Evolutionary conservation across 1,284 basidiomycete species (phyloP).

Genomic region (Fomitopsis schrenkii): DNA sequence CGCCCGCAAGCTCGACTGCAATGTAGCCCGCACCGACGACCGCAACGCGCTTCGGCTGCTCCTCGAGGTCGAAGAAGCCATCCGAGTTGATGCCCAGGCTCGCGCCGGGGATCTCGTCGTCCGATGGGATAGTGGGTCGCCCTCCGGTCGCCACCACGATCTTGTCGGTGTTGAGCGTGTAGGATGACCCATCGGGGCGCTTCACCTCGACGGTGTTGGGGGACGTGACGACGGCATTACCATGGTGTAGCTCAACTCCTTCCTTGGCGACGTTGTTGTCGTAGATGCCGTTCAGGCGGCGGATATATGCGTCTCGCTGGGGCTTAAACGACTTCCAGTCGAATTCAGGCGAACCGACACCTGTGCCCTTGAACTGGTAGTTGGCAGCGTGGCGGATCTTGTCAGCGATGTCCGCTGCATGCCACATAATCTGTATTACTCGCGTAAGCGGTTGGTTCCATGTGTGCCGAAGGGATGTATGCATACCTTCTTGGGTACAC

Average conservation of each 20-base stretch:
- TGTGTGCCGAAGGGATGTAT: not conserved
- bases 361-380: conserved; percentile 69
- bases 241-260: conserved; percentile 85
- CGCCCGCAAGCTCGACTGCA: conserved; percentile 90
- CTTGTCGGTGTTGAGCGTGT: conserved; percentile 70
- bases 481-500: conserved; percentile 82
- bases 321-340: conserved; percentile 91
- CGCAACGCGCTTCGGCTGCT: conserved; percentile 90
- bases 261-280: conserved; percentile 87
- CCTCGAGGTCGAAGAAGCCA: conserved; percentile 91
- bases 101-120: conserved; percentile 85
- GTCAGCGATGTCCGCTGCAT: conserved; percentile 91
- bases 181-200: conserved; percentile 56
- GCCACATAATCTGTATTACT: conserved; percentile 90
- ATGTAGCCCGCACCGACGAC: conserved; percentile 98
- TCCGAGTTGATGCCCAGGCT: conserved; percentile 90
- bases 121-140: conserved; percentile 75
- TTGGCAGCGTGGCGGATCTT: conserved; percentile 70
- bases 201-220: conserved; percentile 66
- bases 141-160: conserved; percentile 89
- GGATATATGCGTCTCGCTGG: conserved; percentile 95
- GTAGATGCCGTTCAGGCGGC: conserved; percentile 89
- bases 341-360: conserved; percentile 60
- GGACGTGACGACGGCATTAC: conserved; percentile 73
- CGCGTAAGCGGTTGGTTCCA: not conserved